Evolutionary conservation across 2,329 filamentous ascomycete genomes (phyloP).

Genomic region (Colletotrichum truncatum): DNA sequence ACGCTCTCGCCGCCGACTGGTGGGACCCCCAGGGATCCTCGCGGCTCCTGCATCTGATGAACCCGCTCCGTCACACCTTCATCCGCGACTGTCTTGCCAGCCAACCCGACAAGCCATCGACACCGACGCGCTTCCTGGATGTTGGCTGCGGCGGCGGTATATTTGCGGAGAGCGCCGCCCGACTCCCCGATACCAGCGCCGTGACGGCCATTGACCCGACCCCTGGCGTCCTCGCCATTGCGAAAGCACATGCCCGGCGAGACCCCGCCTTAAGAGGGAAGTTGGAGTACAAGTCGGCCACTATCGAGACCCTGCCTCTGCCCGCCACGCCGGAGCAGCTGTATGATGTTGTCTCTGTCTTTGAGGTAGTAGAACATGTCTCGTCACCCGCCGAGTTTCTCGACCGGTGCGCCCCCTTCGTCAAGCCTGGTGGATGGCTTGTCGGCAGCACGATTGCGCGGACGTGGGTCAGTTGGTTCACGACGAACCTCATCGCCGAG

Average conservation of each 20-base stretch:
- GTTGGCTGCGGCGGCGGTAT: slow-evolving; percentile 97
- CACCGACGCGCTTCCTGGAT: slow-evolving; percentile 75
- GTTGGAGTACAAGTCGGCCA: slow-evolving; percentile 78
- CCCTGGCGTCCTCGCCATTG: slow-evolving; percentile 77
- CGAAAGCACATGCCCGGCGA: slow-evolving; percentile 76
- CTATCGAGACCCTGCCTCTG: slow-evolving; percentile 75
- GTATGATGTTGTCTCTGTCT: slow-evolving; percentile 86
- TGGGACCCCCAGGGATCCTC: slow-evolving; percentile 97
- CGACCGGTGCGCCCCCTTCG: slow-evolving; percentile 74
- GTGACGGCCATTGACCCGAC: slow-evolving; percentile 85
- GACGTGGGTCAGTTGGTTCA: slow-evolving; percentile 88
- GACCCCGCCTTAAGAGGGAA: slow-evolving; percentile 74
- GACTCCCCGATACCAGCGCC: slow-evolving; percentile 67
- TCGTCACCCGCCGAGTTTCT: slow-evolving; percentile 80
- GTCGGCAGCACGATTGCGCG: slow-evolving; percentile 92
- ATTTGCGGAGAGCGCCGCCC: slow-evolving; percentile 87
- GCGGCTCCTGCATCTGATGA: slow-evolving; percentile 95
- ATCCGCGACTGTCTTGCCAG: slow-evolving; percentile 75
- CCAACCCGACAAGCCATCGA: slow-evolving; percentile 54
- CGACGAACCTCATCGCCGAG: slow-evolving; percentile 92
- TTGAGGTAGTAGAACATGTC: slow-evolving; percentile 97
- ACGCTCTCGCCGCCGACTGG: slow-evolving; percentile 90
- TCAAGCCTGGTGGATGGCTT: slow-evolving; percentile 92
- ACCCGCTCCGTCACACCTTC: slow-evolving; percentile 94
- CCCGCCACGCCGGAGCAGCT: slow-evolving; percentile 50